Base-by-base conservation (phyloP, 495 filamentous ascomycete species). In the Aspergillus bertholletiae region DNA sequence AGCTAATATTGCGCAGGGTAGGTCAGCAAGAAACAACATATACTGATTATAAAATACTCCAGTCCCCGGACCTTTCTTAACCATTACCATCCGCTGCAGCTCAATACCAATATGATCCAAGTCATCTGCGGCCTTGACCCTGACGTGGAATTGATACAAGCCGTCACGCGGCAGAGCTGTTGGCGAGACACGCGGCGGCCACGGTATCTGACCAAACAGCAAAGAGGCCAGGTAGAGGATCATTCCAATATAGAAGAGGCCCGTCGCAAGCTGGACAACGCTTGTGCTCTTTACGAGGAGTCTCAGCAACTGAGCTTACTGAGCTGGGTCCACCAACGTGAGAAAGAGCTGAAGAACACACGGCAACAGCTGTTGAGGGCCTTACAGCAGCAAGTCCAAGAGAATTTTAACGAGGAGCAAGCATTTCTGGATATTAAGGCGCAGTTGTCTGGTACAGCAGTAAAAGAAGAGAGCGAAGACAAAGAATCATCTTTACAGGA, bases 121-220 rank as follows among this genome's bases (percentile, higher is more conserved):
- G 18, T 50, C 12, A 56, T 50, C 43, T 50, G 54, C 44, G 46
- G 54, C 27, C 46, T 56, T 12, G 35, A 56, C 23, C 54, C 54
- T 3, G 54, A 56, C 23, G 34, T 44, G 32, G 54, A 50, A 43
- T n/a, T 50, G 18, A 50, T 44, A 35, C 45, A 35, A 24, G 46
- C 54, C 12, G 54, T 56, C 5, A 49, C 54, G 9, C 46, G 54
- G 34, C 45, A 49, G 34, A 51, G 22, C n/a, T 35, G 46, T 27
- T 56, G 35, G 54, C n/a, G n/a, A 39, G 54, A 56, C 46, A 49
- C 20, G 35, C 34, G 46, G 21, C 46, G 46, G 4, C 54, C 46
- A 15, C 27, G 43, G 27, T 28, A 28, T 28, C 27, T 28, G 27
- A 28, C 49, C 1, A 34, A 40, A 13, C 23, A 23, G 13, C 21